Evolutionary conservation across 345 rosid genomes (phyloP).

Genomic region (Corchorus olitorius): DNA sequence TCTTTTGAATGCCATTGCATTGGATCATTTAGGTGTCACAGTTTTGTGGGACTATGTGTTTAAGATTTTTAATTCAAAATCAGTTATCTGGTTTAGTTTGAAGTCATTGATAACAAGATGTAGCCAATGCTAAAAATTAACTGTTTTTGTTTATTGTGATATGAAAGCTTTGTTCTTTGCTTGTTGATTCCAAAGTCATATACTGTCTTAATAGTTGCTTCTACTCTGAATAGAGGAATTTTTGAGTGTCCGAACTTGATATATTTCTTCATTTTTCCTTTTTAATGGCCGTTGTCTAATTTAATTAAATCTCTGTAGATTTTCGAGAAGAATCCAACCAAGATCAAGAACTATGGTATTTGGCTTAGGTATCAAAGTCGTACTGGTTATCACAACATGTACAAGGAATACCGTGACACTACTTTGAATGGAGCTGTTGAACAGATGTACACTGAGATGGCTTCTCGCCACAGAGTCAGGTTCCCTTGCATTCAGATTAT

Average conservation of each 20-base stretch:
- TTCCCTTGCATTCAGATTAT: constrained; percentile 67
- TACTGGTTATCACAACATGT: constrained; percentile 58
- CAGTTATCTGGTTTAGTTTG: not conserved
- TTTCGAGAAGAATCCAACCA: constrained; percentile 65
- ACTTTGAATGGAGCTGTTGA: constrained; percentile 62
- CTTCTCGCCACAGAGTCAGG: constrained; percentile 65
- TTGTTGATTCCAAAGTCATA: not conserved
- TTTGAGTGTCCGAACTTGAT: too few species aligned
- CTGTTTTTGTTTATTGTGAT: not conserved
- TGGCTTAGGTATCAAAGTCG: constrained; percentile 65
- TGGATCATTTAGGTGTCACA: not conserved
- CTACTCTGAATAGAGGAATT: too few species aligned
- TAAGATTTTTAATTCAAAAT: not conserved
- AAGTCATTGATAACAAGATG: not conserved
- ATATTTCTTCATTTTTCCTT: not conserved
- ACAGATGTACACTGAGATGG: constrained; percentile 69
- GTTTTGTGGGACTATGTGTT: not conserved
- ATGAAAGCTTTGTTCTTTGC: not conserved
- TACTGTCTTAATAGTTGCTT: not conserved
- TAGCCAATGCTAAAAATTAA: not conserved
- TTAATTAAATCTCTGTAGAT: constrained; percentile 30
- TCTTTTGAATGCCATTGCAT: not conserved
- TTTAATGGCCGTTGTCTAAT: not conserved
- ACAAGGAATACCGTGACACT: constrained; percentile 55
- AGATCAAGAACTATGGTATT: constrained; percentile 57